Base-by-base conservation (phyloP, 2,329 filamentous ascomycete species). In the Podosphaera xanthii region DNA sequence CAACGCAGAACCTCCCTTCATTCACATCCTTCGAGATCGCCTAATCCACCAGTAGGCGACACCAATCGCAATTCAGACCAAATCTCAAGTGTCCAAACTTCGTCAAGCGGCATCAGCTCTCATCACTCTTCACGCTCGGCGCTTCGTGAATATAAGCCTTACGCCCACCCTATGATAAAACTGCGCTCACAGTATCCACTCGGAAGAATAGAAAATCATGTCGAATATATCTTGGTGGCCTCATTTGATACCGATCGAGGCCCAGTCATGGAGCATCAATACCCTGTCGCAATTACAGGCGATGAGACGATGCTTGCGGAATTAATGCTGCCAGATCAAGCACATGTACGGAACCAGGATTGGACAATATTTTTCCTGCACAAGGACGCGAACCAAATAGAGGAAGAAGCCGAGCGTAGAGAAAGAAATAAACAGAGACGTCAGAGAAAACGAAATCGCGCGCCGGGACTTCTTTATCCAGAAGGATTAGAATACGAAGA, bases 351-450 rank as follows among this genome's bases (percentile, higher is more conserved):
- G 46, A 91, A 86, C 68, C 90, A 97, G 72, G 92, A 98, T 70
- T 98, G 92, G 92, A 98, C 92, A 49, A 95, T 97, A 59, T 98
- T 98, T 74, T 98, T 98, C 70, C 71, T 98, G 60, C 92, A 98
- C 73, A 97, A 97, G 70, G 92, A 98, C 70, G 87, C 84, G 2
- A 90, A 82, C 61, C 82, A 84, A 57, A 84, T 87, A 61, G 86
- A 91, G 60, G 90, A 94, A 61, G 86, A 89, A 36, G 79, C 82
- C 60, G 84, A 87, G 65, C 75, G 75, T 46, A 83, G 78, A 63
- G 73, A 76, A 66, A 75, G 76, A 64, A 73, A 77, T 65, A 75
- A 70, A 59, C 73, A 71, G 64, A 71, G 72, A 67, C 76, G 80
- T 59, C 75, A 74, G 62, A 74, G 74, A 61, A 75, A 75, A 63